Conservation (phyloP, 2,329 filamentous ascomycete species). For the Dactylonectria macrodidyma region DNA sequence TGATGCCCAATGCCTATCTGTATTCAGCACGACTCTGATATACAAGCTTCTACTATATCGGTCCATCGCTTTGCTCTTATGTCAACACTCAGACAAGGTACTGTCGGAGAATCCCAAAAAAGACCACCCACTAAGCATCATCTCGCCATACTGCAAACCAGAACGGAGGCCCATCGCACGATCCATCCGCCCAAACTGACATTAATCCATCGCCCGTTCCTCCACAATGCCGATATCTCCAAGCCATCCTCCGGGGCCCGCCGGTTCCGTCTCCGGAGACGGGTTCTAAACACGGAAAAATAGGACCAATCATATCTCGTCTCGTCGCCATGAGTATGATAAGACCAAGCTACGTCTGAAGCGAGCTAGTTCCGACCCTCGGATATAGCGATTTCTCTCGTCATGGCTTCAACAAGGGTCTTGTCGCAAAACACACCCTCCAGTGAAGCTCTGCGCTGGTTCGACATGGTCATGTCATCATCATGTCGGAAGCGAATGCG, state of each 20-base stretch:
- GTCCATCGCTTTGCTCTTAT: neutral
- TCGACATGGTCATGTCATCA: neutral
- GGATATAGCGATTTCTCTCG: slow-evolving; percentile 22
- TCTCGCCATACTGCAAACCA: neutral
- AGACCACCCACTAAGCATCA: neutral
- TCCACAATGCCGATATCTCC: neutral
- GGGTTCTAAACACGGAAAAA: slow-evolving; percentile 17
- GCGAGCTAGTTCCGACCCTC: neutral
- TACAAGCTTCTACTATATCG: neutral
- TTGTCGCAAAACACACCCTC: neutral
- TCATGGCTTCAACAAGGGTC: neutral
- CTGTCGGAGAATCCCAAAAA: neutral
- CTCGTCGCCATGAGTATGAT: neutral
- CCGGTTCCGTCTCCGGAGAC: neutral
- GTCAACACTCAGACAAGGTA: neutral
- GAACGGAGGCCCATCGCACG: neutral
- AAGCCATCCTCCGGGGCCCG: neutral
- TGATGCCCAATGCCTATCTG: neutral
- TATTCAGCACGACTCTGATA: neutral
- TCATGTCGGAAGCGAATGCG: slow-evolving; percentile 22
- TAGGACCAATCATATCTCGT: slow-evolving; percentile 14
- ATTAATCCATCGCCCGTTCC: neutral
- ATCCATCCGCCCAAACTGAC: neutral
- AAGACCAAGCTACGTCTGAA: neutral
- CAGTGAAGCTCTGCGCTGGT: neutral